Base-by-base conservation (phyloP, 2,329 filamentous ascomycete species). In the Colletotrichum sp. region DNA sequence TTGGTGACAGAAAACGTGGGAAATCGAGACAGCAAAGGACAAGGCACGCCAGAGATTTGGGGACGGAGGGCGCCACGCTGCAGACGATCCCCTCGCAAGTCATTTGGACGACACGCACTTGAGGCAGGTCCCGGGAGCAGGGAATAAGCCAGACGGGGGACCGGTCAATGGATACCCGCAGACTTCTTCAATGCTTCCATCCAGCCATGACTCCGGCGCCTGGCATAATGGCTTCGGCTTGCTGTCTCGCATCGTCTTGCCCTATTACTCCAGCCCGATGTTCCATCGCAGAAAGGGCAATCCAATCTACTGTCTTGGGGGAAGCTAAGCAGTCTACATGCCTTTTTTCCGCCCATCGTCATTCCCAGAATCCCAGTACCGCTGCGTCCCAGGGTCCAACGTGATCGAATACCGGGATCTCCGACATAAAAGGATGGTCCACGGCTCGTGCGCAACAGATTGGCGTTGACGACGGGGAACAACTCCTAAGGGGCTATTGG, bases 181-280 rank as follows among this genome's bases (percentile, higher is more conserved):
- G 62, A 32, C 61, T 75, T 77, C 72, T 68, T 75, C 66, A 62
- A 71, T 68, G 66, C 66, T 71, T 77, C 66, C 70, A 74, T 76
- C 44, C 64, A 68, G 71, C 34, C 64, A 73, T 69, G 57, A 69
- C 70, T 76, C 44, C 61, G 64, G 64, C 57, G 68, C 63, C 59
- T 76, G 44, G 59, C 49, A 63, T 30, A 44, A 76, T 32, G 68
- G 34, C 59, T 65, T 64, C 64, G 44, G 44, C 29, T 69, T 76
- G 69, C 69, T 63, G 34, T 36, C 27, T 49, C 44, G 70, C 70
- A 69, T 65, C 57, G 22, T 27, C 36, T 67, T 65, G 11, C 61
- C 49, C 29, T 61, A 13, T 63, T 62, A 15, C 16, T 13, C 39
- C 27, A 25, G 67, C 52, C 6, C 15, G 29, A 52, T 44, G 59